Evolutionary conservation across 2,329 filamentous ascomycete species (phyloP).

Genomic region (Xylariaceae sp.): DNA sequence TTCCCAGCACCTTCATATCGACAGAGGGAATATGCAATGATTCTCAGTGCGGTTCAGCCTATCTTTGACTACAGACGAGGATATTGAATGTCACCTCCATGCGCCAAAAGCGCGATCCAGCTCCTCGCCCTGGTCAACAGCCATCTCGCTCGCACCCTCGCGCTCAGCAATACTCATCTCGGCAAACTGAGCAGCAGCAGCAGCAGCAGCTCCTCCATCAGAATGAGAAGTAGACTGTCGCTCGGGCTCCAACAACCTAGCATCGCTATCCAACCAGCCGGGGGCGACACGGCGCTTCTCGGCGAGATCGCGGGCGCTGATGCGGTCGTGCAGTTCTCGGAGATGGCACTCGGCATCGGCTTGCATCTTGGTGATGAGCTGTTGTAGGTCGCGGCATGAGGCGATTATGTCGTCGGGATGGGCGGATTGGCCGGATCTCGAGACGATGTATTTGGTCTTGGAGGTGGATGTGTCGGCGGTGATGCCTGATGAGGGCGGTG

Average conservation of each 20-base stretch:
- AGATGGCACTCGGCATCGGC: slow-evolving; percentile 65
- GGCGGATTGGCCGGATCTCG: slow-evolving; percentile 73
- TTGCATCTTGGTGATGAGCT: slow-evolving; percentile 67
- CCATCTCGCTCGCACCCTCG: slow-evolving; percentile 35
- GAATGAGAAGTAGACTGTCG: slow-evolving; percentile 32
- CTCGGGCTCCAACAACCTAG: slow-evolving; percentile 65
- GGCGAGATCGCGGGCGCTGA: slow-evolving; percentile 63
- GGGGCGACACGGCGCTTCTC: slow-evolving; percentile 78
- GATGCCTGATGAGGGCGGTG: slow-evolving; percentile 62
- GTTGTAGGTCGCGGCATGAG: slow-evolving; percentile 73
- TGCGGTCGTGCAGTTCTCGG: slow-evolving; percentile 64
- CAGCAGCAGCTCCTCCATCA: slow-evolving; percentile 2
- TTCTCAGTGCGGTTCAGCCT: no score
- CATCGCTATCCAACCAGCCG: slow-evolving; percentile 75
- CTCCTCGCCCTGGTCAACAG: slow-evolving; percentile 50
- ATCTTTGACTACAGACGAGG: no score
- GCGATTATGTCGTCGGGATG: slow-evolving; percentile 82
- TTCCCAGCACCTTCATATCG: no score
- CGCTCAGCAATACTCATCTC: slow-evolving; percentile 28
- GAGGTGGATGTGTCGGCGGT: slow-evolving; percentile 35
- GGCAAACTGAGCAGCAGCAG: slow-evolving; percentile 23
- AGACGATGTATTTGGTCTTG: slow-evolving; percentile 72
- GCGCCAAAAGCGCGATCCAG: slow-evolving; percentile 56
- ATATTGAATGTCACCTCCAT: slow-evolving; percentile 19
- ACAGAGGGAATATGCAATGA: no score